Percentiles rank a stretch among this genome's conserved stretches.
Conservation (phyloP, 805 yeast genomes). For the Saccharomycopsis oosterbeekiorum region DNA sequence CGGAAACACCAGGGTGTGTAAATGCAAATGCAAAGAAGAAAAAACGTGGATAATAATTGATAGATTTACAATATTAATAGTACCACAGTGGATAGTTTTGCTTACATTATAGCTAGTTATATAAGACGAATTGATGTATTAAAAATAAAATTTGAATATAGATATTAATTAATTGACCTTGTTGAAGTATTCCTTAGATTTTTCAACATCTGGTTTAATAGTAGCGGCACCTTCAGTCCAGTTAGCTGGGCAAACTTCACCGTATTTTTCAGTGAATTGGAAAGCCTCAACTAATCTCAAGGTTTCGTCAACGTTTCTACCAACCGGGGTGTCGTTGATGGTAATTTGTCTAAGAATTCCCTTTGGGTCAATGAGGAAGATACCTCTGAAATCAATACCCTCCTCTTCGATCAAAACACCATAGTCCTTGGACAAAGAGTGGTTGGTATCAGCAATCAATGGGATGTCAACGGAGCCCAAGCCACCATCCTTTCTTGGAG, state of each 20-base stretch:
- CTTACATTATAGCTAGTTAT: too few species aligned
- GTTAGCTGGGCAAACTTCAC: conserved; percentile 99
- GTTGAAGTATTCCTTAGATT: conserved; percentile 71
- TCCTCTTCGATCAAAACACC: conserved; percentile 96
- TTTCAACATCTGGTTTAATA: conserved; percentile 73
- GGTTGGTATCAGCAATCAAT: conserved; percentile 94
- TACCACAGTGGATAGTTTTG: too few species aligned
- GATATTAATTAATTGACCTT: conserved; percentile 45
- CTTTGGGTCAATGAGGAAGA: conserved; percentile 94
- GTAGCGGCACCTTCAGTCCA: conserved; percentile 95
- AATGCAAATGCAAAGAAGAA: too few species aligned
- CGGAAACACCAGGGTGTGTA: not conserved
- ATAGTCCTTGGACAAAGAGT: conserved; percentile 86
- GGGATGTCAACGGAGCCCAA: conserved; percentile 93
- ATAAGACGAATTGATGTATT: too few species aligned
- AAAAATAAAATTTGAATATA: not conserved
- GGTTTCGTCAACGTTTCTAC: conserved; percentile 97
- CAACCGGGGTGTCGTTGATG: conserved; percentile 98
- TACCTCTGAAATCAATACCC: conserved; percentile 96
- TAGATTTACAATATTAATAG: too few species aligned
- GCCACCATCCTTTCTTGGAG: conserved; percentile 95
- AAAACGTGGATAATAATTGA: too few species aligned
- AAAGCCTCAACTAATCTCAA: conserved; percentile 96
- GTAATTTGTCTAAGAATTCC: conserved; percentile 94
- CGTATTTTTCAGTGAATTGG: conserved; percentile 98